These are phyloP conservation scores for Auxenochlorella pyrenoidosa DNA, from an alignment of 139 green algal species.

Conservation along the genomic window DNA sequence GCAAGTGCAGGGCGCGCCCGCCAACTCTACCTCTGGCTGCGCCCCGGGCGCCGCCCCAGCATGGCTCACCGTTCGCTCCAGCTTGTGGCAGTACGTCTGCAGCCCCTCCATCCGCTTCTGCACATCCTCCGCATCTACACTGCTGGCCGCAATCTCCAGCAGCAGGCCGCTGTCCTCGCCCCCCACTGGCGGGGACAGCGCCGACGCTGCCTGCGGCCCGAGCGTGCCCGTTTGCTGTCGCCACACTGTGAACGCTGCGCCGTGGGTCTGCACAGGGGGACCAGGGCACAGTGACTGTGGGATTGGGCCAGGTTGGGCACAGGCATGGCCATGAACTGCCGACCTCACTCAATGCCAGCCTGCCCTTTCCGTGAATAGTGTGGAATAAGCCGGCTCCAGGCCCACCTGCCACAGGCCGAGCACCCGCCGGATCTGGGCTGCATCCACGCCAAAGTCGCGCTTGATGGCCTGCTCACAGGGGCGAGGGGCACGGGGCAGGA, in stretches of 20 bases:
- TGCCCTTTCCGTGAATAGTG: too few species aligned
- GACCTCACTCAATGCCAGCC: too few species aligned
- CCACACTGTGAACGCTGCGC: not conserved
- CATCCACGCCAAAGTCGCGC: constrained; percentile 46
- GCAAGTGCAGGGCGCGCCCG: too few species aligned
- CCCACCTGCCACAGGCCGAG: constrained; percentile 56
- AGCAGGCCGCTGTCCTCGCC: constrained; percentile 9
- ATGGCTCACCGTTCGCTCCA: constrained; percentile 19
- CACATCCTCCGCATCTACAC: not conserved
- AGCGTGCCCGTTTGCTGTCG: not conserved
- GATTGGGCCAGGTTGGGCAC: too few species aligned
- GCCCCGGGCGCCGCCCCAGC: too few species aligned
- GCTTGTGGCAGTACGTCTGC: constrained; percentile 42
- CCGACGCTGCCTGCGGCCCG: not conserved
- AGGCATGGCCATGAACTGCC: not conserved
- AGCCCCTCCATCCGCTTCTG: constrained; percentile 9
- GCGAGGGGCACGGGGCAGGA: not conserved
- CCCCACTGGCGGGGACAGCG: not conserved
- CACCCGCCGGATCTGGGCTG: constrained; percentile 44
- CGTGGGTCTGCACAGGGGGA: not conserved
- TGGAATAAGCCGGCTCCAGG: too few species aligned
- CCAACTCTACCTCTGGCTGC: too few species aligned
- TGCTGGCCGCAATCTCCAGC: not conserved
- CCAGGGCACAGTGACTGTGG: not conserved
- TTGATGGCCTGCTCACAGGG: constrained; percentile 16